These are phyloP conservation scores for carrot (Daucus carota) DNA, from an alignment of 129 eudicot genomes.

Conservation along the genomic window DNA sequence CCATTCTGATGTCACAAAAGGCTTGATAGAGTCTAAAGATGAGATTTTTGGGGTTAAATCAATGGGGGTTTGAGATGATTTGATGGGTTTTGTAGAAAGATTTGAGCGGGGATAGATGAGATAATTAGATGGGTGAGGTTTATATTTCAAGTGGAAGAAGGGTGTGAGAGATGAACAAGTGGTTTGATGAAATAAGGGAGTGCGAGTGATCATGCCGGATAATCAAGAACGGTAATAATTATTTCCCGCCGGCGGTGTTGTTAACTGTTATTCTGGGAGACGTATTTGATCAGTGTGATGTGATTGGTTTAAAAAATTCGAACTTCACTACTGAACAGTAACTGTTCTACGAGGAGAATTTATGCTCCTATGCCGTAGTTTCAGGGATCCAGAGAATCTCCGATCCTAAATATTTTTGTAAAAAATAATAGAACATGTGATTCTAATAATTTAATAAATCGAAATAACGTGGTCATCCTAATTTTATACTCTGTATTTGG, in stretches of 20 bases:
- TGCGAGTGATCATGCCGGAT: not conserved
- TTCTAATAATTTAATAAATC: too few species aligned
- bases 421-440: too few species aligned
- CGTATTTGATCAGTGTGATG: not conserved
- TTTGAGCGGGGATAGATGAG: conserved; percentile 8
- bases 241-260: not conserved
- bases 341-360: not conserved
- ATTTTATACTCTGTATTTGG: too few species aligned
- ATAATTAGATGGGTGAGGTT: not conserved
- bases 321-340: not conserved
- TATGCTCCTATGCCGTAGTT: not conserved
- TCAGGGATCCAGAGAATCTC: too few species aligned
- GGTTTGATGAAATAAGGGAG: conserved; percentile 6
- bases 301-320: not conserved
- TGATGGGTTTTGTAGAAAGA: not conserved
- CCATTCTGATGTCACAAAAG: conserved; percentile 71
- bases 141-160: not conserved
- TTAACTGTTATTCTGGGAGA: not conserved
- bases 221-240: not conserved
- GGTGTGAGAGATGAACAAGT: conserved; percentile 11
- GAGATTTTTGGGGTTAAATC: conserved; percentile 10
- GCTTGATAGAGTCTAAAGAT: conserved; percentile 36
- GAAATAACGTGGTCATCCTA: too few species aligned
- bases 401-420: too few species aligned
- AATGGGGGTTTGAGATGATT: conserved; percentile 4